Evolutionary conservation across 2,329 filamentous ascomycete genomes (phyloP).

Genomic region (Fonsecaea monophora): DNA sequence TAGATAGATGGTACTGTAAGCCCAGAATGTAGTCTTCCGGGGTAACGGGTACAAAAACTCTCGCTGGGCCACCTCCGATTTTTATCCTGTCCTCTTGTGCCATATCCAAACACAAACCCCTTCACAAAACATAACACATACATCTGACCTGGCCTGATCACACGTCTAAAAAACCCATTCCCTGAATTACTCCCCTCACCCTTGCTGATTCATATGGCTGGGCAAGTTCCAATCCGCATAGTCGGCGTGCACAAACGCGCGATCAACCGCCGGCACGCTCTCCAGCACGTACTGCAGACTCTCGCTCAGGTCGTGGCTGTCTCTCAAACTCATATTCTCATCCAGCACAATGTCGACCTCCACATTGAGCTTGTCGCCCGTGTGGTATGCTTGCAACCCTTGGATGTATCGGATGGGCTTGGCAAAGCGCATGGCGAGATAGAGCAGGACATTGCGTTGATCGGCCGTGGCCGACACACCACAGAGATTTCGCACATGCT

Average conservation of each 20-base stretch:
- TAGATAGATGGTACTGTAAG: too few species aligned
- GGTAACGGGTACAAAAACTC: too few species aligned
- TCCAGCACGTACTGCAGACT: slow-evolving; percentile 83
- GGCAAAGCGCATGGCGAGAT: slow-evolving; percentile 92
- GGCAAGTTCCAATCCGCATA: slow-evolving; percentile 52
- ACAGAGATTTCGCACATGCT: slow-evolving; percentile 81
- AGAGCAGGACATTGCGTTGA: slow-evolving; percentile 83
- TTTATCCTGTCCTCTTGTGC: too few species aligned
- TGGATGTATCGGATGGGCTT: slow-evolving; percentile 86
- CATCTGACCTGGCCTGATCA: too few species aligned
- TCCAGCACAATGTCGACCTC: slow-evolving; percentile 85
- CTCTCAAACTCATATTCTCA: slow-evolving; percentile 74
- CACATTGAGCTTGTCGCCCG: slow-evolving; percentile 83
- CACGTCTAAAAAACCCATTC: not conserved
- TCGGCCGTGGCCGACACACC: slow-evolving; percentile 80
- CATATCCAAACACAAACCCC: too few species aligned
- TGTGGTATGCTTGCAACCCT: slow-evolving; percentile 82
- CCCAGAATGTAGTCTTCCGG: too few species aligned
- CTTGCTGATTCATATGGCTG: slow-evolving; percentile 48
- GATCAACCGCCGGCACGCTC: slow-evolving; percentile 78
- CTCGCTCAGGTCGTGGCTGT: slow-evolving; percentile 81
- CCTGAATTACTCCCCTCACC: not conserved
- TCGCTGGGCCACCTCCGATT: too few species aligned
- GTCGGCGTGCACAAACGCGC: slow-evolving; percentile 68
- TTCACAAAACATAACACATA: too few species aligned